These are phyloP conservation scores for Trichoderma sp. DNA, from an alignment of 2,329 filamentous ascomycete species.

Conservation along the genomic window DNA sequence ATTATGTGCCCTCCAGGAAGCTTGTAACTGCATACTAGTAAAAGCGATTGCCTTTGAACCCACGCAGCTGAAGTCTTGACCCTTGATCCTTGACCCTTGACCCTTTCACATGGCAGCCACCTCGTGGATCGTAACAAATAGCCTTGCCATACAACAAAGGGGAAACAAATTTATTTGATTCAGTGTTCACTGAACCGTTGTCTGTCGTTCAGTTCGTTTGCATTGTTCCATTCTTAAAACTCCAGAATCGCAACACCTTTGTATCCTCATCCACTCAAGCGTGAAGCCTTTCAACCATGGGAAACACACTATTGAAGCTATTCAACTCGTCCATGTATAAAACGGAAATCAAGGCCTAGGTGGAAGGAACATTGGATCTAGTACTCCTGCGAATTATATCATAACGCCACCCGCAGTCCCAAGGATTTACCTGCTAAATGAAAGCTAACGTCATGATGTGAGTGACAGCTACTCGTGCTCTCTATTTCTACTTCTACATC, in stretches of 20 bases:
- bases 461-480: slow-evolving; percentile 1
- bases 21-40: not conserved
- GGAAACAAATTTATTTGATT: not conserved
- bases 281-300: not conserved
- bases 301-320: not conserved
- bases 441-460: slow-evolving; percentile 14
- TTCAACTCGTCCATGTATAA: not conserved
- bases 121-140: not conserved
- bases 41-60: not conserved
- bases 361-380: slow-evolving; percentile 2
- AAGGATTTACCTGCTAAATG: not conserved
- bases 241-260: not conserved
- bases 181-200: not conserved
- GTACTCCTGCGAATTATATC: not conserved
- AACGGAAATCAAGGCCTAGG: not conserved
- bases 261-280: not conserved
- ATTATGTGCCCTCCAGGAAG: not conserved
- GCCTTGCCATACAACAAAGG: not conserved
- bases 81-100: not conserved
- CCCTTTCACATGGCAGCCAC: not conserved
- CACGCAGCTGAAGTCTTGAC: not conserved
- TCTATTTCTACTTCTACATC: not conserved
- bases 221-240: not conserved
- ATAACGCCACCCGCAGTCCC: not conserved
- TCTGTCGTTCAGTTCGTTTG: not conserved